Evolutionary conservation across 2,329 filamentous ascomycete genomes (phyloP).

Genomic region (Aspergillus aculeatinus): DNA sequence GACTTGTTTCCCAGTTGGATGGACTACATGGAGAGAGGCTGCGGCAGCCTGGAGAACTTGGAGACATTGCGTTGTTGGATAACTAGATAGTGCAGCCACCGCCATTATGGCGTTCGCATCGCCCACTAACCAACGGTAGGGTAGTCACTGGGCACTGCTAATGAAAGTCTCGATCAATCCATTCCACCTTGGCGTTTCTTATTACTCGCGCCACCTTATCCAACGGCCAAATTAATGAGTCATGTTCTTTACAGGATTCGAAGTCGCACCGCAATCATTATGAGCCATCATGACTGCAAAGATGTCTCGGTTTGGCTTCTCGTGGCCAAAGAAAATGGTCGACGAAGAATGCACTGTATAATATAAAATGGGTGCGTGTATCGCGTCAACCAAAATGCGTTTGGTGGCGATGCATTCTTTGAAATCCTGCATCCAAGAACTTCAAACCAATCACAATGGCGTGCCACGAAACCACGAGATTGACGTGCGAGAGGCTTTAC

Average conservation of each 20-base stretch:
- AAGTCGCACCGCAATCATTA: not conserved
- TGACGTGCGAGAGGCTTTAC: conserved; percentile 20
- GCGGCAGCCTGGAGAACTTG: no score
- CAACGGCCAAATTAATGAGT: not conserved
- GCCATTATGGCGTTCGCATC: not conserved
- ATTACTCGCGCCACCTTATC: not conserved
- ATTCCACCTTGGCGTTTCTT: not conserved
- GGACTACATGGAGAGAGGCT: not conserved
- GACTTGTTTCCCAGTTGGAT: not conserved
- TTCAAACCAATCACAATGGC: not conserved
- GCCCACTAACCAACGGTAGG: not conserved
- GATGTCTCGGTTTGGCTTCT: not conserved
- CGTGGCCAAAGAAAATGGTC: not conserved
- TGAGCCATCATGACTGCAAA: not conserved
- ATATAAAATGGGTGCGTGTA: not conserved
- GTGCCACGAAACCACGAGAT: not conserved
- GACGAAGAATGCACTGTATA: not conserved
- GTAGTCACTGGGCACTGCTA: not conserved
- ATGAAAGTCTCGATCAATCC: not conserved
- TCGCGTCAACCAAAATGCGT: not conserved
- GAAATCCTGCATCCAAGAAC: not conserved
- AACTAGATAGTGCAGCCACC: not conserved
- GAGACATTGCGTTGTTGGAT: not conserved
- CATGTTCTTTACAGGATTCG: not conserved
- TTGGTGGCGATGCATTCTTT: not conserved